A percentile compares a stretch with the other conserved stretches of the same genome.
Evolutionary conservation across 1,139 yeast species (phyloP).

Genomic region (Meyerozyma elateridarum): DNA sequence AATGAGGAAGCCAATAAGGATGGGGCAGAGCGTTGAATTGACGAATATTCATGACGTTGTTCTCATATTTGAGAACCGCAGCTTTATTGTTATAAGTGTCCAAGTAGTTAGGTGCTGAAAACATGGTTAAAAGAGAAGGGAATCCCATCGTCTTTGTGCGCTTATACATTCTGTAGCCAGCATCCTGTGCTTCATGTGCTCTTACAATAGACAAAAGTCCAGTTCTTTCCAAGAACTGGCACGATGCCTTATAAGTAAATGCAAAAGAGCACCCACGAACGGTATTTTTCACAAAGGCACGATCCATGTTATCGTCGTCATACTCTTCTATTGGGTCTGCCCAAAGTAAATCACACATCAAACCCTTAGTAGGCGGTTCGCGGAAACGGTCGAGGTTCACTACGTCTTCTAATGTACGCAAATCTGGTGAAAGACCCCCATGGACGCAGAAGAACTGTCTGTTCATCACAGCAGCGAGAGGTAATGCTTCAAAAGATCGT

Average conservation of each 20-base stretch:
- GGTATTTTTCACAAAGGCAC: slow-evolving; percentile 56
- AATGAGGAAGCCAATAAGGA: slow-evolving; percentile 96
- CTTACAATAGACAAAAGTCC: slow-evolving; percentile 79
- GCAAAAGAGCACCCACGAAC: slow-evolving; percentile 94
- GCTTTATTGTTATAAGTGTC: slow-evolving; percentile 95
- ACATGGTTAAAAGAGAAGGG: slow-evolving; percentile 86
- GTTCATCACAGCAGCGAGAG: slow-evolving; percentile 92
- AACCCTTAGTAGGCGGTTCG: slow-evolving; percentile 91
- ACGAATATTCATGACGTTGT: slow-evolving; percentile 90
- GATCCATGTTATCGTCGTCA: slow-evolving; percentile 59
- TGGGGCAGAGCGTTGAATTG: slow-evolving; percentile 93
- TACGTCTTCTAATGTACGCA: slow-evolving; percentile 67
- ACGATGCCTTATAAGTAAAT: slow-evolving; percentile 79
- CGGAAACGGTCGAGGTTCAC: slow-evolving; percentile 70
- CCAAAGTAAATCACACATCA: slow-evolving; percentile 96
- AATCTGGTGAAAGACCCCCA: slow-evolving; percentile 93
- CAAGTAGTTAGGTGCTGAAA: slow-evolving; percentile 93
- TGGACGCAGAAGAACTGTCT: slow-evolving; percentile 94
- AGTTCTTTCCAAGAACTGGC: slow-evolving; percentile 75
- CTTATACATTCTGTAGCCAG: slow-evolving; percentile 93
- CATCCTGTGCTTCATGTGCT: slow-evolving; percentile 98
- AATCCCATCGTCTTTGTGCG: slow-evolving; percentile 85
- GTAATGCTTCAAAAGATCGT: slow-evolving; percentile 79
- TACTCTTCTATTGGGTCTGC: slow-evolving; percentile 91
- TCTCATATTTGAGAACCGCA: slow-evolving; percentile 86